A percentile compares a stretch with the other conserved stretches of the same genome.
Evolutionary conservation across 306 rosid genomes (phyloP).

Genomic region (Carpinus fangiana): DNA sequence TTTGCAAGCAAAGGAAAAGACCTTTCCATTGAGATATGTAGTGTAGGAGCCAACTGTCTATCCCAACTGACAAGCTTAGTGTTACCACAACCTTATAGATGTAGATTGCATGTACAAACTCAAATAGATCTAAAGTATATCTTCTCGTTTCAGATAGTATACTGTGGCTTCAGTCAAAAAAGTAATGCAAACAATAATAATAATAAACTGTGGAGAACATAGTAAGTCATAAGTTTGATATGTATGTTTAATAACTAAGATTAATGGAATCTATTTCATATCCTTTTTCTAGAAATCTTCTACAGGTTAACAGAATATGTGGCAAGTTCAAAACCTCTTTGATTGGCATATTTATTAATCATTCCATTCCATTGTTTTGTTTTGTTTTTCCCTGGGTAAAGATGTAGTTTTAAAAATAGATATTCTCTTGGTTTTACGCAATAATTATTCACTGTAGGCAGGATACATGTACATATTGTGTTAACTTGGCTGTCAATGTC

Average conservation of each 20-base stretch:
- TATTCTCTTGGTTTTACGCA: background rate
- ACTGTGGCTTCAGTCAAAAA: background rate
- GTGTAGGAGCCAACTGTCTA: too few relatives aligned
- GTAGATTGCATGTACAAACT: background rate
- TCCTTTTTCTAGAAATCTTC: background rate
- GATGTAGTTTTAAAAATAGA: background rate
- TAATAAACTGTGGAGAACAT: background rate
- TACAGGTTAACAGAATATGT: background rate
- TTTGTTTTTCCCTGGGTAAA: background rate
- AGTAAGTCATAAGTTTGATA: background rate
- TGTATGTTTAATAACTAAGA: background rate
- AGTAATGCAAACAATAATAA: background rate
- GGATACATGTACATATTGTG: conserved; percentile 1
- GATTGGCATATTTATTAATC: background rate
- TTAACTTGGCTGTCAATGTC: background rate
- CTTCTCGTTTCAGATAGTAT: background rate
- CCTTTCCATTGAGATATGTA: too few relatives aligned
- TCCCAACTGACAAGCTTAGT: too few relatives aligned
- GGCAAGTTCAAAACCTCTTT: background rate
- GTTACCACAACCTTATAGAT: background rate
- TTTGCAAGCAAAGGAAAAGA: too few relatives aligned
- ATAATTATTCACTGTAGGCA: conserved; percentile 15
- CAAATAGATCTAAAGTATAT: background rate
- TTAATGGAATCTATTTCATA: background rate
- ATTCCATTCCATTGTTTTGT: background rate